Percentiles rank a stretch among this genome's conserved stretches.
phyloP scores from a whole-genome alignment of 352 stramenopile genomes.

The Globisporangium echinulatum region DNA sequence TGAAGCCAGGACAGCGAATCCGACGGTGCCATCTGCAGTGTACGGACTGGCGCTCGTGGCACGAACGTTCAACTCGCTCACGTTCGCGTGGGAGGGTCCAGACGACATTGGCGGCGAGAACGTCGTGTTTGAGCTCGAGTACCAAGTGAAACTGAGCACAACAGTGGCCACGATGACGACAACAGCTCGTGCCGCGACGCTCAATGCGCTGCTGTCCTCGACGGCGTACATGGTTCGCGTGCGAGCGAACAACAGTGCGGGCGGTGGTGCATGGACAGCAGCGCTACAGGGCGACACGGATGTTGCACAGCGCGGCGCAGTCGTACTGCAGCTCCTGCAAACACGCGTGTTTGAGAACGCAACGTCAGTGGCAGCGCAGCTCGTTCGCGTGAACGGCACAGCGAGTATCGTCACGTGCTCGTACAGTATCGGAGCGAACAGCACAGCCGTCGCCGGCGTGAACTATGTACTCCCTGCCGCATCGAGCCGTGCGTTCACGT shows the following conservation, averaged over 20 bases:
- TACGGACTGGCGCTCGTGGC: slow-evolving; percentile 22
- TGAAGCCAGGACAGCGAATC: slow-evolving; percentile 18
- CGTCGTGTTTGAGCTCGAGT: slow-evolving; percentile 30
- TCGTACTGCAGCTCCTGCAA: slow-evolving; percentile 18
- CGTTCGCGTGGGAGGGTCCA: slow-evolving; percentile 29
- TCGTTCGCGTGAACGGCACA: slow-evolving; percentile 44
- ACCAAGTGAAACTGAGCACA: slow-evolving; percentile 7
- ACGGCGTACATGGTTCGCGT: slow-evolving; percentile 33
- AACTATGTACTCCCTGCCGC: slow-evolving; percentile 29
- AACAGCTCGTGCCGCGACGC: slow-evolving; percentile 6
- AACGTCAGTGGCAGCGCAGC: slow-evolving; percentile 19
- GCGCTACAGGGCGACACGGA: slow-evolving; percentile 27
- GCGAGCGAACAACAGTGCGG: slow-evolving; percentile 30
- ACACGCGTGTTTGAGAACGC: slow-evolving; percentile 38
- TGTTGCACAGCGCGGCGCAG: slow-evolving; percentile 30
- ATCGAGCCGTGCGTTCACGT: slow-evolving; percentile 18
- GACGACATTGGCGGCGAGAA: slow-evolving; percentile 34
- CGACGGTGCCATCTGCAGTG: slow-evolving; percentile 30
- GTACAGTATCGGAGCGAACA: slow-evolving; percentile 14
- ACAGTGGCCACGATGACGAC: background rate
- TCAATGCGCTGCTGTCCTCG: slow-evolving; percentile 22
- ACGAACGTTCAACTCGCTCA: slow-evolving; percentile 24
- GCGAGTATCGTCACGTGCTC: slow-evolving; percentile 34
- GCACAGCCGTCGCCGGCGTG: slow-evolving; percentile 18
- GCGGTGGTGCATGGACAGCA: slow-evolving; percentile 27